Evolutionary conservation across 2,329 filamentous ascomycete genomes (phyloP), one percentile per base, ranked within the genome.

Genomic region (Phoma sp.): DNA sequence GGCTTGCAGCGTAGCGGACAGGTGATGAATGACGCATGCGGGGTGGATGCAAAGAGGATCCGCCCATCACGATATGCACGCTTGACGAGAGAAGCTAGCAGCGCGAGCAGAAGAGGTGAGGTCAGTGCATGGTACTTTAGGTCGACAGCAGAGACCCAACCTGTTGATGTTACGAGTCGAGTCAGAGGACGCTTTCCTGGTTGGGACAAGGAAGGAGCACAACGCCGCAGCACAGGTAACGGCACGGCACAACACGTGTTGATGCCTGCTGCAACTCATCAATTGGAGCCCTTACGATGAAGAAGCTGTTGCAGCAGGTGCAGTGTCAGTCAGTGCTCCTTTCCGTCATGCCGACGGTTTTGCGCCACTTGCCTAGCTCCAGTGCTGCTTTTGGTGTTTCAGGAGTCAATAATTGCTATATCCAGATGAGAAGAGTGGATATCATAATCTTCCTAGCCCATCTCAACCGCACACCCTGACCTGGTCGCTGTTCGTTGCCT

Each of bases 321-420:
- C 46, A 46, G 7, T 30, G 42, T 46, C 37, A 49, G 46, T 42
- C 37, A 50, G 41, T 50, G 52, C 46, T 32, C 45, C 24, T 30
- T 46, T 55, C 52, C 46, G 45, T 23, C 36, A 41, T 25, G 40
- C 40, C 36, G 52, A 13, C 50, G 52, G 41, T 46, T 36, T 52
- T 37, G 52, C 52, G 41, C 52, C 52, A 41, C 14, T 42, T 45
- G 52, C 44, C 8, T 53, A 53, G 52, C 46, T 49, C 23, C 46
- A 40, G 35, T 27, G 52, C 52, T 47, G 52, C 52, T 55, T 55
- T 55, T 55, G 32, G 8, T 38, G 41, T 47, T 55, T 49, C 52
- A 49, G 36, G 40, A 42, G 23, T 46, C 47, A 46, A 23, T 24
- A 45, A 41, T 29, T 44, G 29, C 30, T 48, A 30, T 38, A 22